Evolutionary conservation across 768 basidiomycete species (phyloP).

Genomic region (Jaapia argillacea): DNA sequence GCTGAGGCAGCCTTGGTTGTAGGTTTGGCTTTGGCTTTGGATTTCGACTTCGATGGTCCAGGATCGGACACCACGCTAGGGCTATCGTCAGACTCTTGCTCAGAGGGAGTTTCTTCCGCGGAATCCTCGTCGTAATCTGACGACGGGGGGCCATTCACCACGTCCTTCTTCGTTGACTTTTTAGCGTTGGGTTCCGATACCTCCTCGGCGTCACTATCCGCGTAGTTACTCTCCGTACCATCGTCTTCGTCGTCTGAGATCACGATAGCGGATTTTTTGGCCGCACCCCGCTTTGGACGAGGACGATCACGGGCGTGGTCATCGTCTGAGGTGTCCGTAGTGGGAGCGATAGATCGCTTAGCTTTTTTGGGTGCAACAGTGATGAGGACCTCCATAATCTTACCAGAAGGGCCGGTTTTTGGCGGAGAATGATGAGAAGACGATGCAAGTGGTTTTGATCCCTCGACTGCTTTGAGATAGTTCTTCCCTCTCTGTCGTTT

Average conservation of each 20-base stretch:
- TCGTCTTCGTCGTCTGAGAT: conserved; percentile 45
- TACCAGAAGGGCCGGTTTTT: conserved; percentile 15
- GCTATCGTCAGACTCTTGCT: conserved; percentile 10
- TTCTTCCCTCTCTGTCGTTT: conserved; percentile 72
- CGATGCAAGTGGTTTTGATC: conserved; percentile 12
- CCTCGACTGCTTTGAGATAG: conserved; percentile 51
- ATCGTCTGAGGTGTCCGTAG: conserved; percentile 13
- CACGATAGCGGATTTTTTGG: conserved; percentile 29
- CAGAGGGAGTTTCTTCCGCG: background rate
- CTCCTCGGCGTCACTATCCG: conserved; percentile 12
- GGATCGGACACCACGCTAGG: conserved; percentile 17
- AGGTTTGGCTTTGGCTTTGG: conserved; percentile 15
- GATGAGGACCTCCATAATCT: conserved; percentile 51
- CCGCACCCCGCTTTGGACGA: conserved; percentile 25
- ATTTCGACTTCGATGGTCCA: conserved; percentile 20
- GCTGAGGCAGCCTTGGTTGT: conserved; percentile 3
- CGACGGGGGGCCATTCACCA: conserved; percentile 4
- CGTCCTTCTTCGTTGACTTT: background rate
- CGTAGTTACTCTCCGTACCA: conserved; percentile 21
- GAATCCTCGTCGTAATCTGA: conserved; percentile 10
- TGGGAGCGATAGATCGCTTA: conserved; percentile 9
- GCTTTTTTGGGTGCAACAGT: conserved; percentile 9
- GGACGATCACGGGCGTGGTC: conserved; percentile 27
- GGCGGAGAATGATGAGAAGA: background rate
- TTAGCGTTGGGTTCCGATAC: background rate